phyloP scores from a whole-genome alignment of 192 early-diverging fungal species.

The Pilaira anomala region DNA sequence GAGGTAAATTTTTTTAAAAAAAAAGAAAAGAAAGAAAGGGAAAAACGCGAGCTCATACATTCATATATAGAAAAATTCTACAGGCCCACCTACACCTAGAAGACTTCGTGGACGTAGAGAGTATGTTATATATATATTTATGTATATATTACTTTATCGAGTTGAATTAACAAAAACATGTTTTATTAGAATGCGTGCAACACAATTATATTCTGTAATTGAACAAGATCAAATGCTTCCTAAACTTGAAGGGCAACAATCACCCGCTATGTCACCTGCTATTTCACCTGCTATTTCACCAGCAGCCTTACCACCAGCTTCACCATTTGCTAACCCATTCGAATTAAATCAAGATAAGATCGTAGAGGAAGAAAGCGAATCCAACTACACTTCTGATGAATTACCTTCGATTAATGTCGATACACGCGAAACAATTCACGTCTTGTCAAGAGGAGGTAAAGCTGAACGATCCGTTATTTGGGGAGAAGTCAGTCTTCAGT shows the following conservation, averaged over 20 bases:
- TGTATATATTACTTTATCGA: no score
- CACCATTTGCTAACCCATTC: not conserved
- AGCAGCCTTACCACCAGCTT: not conserved
- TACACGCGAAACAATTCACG: slow-evolving; percentile 47
- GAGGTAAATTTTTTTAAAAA: no score
- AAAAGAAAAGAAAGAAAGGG: not conserved
- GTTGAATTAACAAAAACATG: not conserved
- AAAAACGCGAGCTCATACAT: not conserved
- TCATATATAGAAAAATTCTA: slow-evolving; percentile 21
- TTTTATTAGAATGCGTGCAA: slow-evolving; percentile 10
- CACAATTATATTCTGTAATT: slow-evolving; percentile 6
- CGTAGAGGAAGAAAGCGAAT: not conserved
- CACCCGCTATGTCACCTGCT: not conserved
- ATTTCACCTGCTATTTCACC: not conserved
- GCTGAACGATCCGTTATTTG: slow-evolving; percentile 41
- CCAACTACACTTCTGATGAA: not conserved
- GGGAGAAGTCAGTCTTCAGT: slow-evolving; percentile 47
- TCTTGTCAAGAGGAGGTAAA: slow-evolving; percentile 40
- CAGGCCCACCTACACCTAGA: slow-evolving; percentile 5
- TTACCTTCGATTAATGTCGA: slow-evolving; percentile 16
- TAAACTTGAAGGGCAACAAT: not conserved
- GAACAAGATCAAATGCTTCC: slow-evolving; percentile 8
- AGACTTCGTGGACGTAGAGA: slow-evolving; percentile 38
- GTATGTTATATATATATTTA: no score
- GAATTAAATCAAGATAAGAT: not conserved